A percentile compares a stretch with the other conserved stretches of the same genome.
Evolutionary conservation across 495 filamentous ascomycete genomes (phyloP).

Genomic region (Hypomontagnella monticulosa): DNA sequence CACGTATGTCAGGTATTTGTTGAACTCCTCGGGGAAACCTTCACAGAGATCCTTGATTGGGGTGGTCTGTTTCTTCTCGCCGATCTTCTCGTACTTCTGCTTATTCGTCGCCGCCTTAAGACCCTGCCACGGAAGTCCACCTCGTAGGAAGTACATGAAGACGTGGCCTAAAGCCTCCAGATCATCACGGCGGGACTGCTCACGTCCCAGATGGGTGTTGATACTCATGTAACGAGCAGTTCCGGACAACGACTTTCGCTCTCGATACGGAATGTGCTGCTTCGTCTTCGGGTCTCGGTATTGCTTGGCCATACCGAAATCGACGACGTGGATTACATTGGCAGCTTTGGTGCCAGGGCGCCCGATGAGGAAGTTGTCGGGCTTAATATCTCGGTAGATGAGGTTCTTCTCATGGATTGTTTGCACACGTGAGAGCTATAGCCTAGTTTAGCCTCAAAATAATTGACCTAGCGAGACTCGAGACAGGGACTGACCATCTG

Average conservation of each 20-base stretch:
- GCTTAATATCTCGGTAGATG: slow-evolving; percentile 99
- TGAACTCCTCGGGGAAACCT: slow-evolving; percentile 97
- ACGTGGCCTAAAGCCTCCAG: slow-evolving; percentile 96
- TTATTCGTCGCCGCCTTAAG: slow-evolving; percentile 99
- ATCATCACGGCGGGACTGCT: slow-evolving; percentile 97
- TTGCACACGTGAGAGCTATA: slow-evolving; percentile 92
- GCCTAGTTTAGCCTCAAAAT: slow-evolving; percentile 13
- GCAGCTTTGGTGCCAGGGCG: slow-evolving; percentile 90
- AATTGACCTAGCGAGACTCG: not conserved
- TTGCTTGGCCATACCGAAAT: slow-evolving; percentile 99
- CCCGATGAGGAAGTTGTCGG: slow-evolving; percentile 99
- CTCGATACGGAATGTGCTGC: slow-evolving; percentile 98
- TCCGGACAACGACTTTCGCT: slow-evolving; percentile 96
- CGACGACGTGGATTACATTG: slow-evolving; percentile 98
- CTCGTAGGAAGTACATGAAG: slow-evolving; percentile 99
- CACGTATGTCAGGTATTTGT: slow-evolving; percentile 95
- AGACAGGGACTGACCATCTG: slow-evolving; percentile 88
- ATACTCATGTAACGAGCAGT: slow-evolving; percentile 99
- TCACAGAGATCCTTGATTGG: slow-evolving; percentile 97
- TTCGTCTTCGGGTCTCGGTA: slow-evolving; percentile 99
- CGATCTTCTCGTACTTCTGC: slow-evolving; percentile 99
- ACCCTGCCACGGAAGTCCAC: slow-evolving; percentile 97
- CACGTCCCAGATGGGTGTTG: slow-evolving; percentile 96
- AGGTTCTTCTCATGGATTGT: slow-evolving; percentile 99
- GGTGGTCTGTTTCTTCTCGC: slow-evolving; percentile 99